These are phyloP conservation scores for Elsinoe batatas DNA, from an alignment of 2,329 filamentous ascomycete genomes.

Conservation along the genomic window DNA sequence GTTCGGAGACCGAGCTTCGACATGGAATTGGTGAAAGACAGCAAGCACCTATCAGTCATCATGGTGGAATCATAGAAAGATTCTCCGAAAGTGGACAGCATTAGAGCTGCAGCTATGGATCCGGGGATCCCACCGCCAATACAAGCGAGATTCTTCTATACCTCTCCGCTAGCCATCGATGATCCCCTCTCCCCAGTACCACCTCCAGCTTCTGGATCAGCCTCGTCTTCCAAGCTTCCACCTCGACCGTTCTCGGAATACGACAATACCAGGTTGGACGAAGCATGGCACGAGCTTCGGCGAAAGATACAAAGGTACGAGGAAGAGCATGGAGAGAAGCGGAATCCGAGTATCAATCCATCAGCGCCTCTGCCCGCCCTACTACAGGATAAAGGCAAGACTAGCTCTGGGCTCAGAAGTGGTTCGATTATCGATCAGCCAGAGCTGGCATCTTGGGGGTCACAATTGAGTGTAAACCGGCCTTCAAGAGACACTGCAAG, in stretches of 20 bases:
- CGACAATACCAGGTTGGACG: constrained; percentile 28
- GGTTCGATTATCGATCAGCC: constrained; percentile 14
- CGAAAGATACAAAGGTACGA: constrained; percentile 26
- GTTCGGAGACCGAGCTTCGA: too few relatives aligned
- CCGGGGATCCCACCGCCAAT: constrained; percentile 23
- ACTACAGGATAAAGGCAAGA: constrained; percentile 19
- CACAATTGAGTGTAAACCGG: background rate
- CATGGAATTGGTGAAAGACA: too few relatives aligned
- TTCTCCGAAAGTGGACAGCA: too few relatives aligned
- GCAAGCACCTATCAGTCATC: too few relatives aligned
- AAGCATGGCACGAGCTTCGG: constrained; percentile 28
- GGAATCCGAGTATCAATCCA: background rate
- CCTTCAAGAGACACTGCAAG: background rate
- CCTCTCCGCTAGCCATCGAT: constrained; percentile 28
- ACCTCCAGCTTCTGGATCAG: constrained; percentile 20
- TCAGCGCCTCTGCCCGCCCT: background rate
- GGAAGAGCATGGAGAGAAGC: constrained; percentile 28
- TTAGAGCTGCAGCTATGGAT: too few relatives aligned
- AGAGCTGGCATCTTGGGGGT: constrained; percentile 8
- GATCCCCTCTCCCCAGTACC: constrained; percentile 31
- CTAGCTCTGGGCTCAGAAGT: constrained; percentile 16
- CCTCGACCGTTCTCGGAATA: constrained; percentile 31
- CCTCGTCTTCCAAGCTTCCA: constrained; percentile 21
- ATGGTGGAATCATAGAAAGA: too few relatives aligned
- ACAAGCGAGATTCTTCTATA: constrained; percentile 30